phyloP scores from a whole-genome alignment of 257 asterid species.

The Nicotiana tabacum region DNA sequence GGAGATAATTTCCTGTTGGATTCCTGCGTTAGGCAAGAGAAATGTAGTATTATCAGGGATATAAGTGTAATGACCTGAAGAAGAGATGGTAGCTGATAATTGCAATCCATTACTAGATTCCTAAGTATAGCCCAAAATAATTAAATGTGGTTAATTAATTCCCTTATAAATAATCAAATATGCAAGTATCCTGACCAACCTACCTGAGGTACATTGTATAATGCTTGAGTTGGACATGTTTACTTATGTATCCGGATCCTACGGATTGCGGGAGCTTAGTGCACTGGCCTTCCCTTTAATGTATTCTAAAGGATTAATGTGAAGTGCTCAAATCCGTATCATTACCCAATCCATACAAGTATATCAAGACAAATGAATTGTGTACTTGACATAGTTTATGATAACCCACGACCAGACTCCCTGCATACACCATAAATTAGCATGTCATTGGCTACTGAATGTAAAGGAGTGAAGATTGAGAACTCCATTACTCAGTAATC shows the following conservation, averaged over 20 bases:
- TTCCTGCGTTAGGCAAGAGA: not conserved
- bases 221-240: conserved; percentile 6
- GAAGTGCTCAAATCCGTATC: conserved; percentile 1
- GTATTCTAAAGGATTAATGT: not conserved
- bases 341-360: not conserved
- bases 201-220: not conserved
- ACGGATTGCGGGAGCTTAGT: too few relatives aligned
- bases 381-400: not conserved
- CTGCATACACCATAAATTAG: not conserved
- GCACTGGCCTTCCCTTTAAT: not conserved
- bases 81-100: not conserved
- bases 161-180: not conserved
- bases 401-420: not conserved
- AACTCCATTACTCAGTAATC: not conserved
- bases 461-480: conserved; percentile 1
- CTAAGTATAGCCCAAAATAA: not conserved
- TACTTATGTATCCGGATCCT: not conserved
- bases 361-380: not conserved
- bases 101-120: not conserved
- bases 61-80: not conserved
- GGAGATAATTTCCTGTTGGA: not conserved
- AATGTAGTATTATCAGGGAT: not conserved
- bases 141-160: not conserved
- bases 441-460: not conserved
- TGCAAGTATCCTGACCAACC: not conserved